Percentiles rank a stretch among this genome's conserved stretches.
These are phyloP conservation scores for Hypholoma fasciculare DNA, from an alignment of 768 basidiomycete genomes.

Conservation along the genomic window DNA sequence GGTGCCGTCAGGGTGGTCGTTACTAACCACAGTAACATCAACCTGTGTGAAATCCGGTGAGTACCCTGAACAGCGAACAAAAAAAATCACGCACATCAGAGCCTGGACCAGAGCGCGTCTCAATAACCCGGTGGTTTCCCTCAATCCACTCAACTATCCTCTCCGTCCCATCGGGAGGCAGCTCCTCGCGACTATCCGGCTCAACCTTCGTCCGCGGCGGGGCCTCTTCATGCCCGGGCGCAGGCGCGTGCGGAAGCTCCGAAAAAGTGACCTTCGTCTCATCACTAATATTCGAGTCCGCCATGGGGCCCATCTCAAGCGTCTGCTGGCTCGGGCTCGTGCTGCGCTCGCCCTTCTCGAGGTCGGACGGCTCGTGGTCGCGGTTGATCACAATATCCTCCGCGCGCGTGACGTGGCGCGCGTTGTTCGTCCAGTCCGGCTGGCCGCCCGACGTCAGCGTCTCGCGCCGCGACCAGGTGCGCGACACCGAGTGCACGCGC, in stretches of 20 bases:
- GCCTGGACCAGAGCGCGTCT: conserved; percentile 23
- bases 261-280: conserved; percentile 7
- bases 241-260: not conserved
- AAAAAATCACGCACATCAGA: conserved; percentile 26
- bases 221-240: not conserved
- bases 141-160: conserved; percentile 26
- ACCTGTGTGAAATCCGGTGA: conserved; percentile 38
- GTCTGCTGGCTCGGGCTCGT: conserved; percentile 6
- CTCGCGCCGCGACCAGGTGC: conserved; percentile 87
- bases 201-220: not conserved
- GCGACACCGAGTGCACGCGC: conserved; percentile 85
- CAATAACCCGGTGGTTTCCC: conserved; percentile 25
- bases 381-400: conserved; percentile 87
- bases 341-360: conserved; percentile 19
- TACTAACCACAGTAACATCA: conserved; percentile 62
- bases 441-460: conserved; percentile 23
- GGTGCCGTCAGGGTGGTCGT: conserved; percentile 18
- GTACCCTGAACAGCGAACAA: not conserved
- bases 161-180: conserved; percentile 20
- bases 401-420: conserved; percentile 65
- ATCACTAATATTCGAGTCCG: conserved; percentile 5
- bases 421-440: conserved; percentile 86
- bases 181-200: conserved; percentile 16
- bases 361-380: conserved; percentile 38
- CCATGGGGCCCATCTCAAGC: not conserved